Percentiles rank a stretch among this genome's conserved stretches.
Conservation (phyloP, 345 rosid genomes). For the Zanthoxylum bungeanum region DNA sequence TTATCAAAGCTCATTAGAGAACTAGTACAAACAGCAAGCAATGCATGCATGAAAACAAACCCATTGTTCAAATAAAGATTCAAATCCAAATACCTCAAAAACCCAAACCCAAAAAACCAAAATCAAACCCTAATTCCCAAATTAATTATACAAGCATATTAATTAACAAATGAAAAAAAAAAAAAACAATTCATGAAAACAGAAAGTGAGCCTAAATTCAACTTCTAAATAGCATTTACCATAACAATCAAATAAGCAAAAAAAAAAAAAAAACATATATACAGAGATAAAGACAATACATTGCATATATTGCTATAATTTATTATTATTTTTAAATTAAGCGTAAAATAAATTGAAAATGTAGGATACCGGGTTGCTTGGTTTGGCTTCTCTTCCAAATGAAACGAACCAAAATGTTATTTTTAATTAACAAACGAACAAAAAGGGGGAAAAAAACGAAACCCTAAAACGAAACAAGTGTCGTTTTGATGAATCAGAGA, state of each 20-base stretch:
- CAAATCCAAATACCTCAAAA: not conserved
- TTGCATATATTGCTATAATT: not conserved
- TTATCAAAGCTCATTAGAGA: not conserved
- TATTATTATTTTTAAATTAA: not conserved
- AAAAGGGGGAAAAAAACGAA: not conserved
- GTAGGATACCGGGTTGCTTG: constrained; percentile 26
- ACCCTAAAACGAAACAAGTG: constrained; percentile 34
- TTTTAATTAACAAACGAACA: not conserved
- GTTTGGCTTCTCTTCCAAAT: constrained; percentile 3
- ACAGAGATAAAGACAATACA: not conserved
- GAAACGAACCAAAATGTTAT: constrained; percentile 8
- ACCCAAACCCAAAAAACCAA: not conserved
- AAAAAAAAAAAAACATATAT: not conserved
- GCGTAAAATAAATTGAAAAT: not conserved
- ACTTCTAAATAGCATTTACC: not conserved
- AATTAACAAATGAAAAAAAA: constrained; percentile 5
- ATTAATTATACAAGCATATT: not conserved
- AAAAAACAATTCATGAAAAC: not conserved
- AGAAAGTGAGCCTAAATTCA: not conserved
- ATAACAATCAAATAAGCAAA: not conserved
- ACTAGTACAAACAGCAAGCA: not conserved
- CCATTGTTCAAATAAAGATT: not conserved
- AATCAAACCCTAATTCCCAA: not conserved
- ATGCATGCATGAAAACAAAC: not conserved
- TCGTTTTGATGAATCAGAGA: constrained; percentile 30